Base-by-base conservation (phyloP, 116 monocot genomes). In the Papilionanthe hybrid region DNA sequence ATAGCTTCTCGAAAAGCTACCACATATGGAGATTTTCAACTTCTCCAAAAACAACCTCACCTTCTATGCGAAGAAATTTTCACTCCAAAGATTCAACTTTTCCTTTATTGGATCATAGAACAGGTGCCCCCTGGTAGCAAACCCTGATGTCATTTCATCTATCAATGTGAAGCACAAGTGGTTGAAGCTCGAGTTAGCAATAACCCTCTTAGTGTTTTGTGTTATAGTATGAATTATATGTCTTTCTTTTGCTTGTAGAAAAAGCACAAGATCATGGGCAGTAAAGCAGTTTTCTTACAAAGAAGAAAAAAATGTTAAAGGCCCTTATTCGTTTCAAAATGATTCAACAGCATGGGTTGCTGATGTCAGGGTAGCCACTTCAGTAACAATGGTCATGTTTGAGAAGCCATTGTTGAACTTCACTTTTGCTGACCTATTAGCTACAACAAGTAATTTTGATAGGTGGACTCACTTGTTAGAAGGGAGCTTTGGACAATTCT, bases 1-100 rank as follows among this genome's bases (percentile, higher is more conserved):
- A 44, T 27, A 82, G 0, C 73, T 96, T 72, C 86, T 79, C 75
- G 66, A 87, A 22, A 84, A 85, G 66, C 71, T 96, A 28, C 81
- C 72, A 15, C 55, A 10, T 1, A 82, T 93, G 86, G 53, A 77
- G 66, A 82, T 25, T 19, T 92, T 93, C 88, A 93, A 96, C 72
- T 90, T 96, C 72, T 93, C 96, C 32, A 88, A 89, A 87, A 96
- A 96, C 89, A 91, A 96, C 66, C 87, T 96, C 50, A 89, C 92
- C 5, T 74, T 92, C 47, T 96, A 93, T 73, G 84, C 80, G 12
- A 71, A 86, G 23, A 76, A 84, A 19, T 71, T 90, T 67, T 83
- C 90, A 9, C 83, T 75, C 1, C 55, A 82, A 77, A 78, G 58
- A 10, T 81, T 86, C 30, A 78, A 73, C 0, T 82, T 90, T 0